phyloP scores from a whole-genome alignment of 2,329 filamentous ascomycete genomes.

The Apiospora arundinis region DNA sequence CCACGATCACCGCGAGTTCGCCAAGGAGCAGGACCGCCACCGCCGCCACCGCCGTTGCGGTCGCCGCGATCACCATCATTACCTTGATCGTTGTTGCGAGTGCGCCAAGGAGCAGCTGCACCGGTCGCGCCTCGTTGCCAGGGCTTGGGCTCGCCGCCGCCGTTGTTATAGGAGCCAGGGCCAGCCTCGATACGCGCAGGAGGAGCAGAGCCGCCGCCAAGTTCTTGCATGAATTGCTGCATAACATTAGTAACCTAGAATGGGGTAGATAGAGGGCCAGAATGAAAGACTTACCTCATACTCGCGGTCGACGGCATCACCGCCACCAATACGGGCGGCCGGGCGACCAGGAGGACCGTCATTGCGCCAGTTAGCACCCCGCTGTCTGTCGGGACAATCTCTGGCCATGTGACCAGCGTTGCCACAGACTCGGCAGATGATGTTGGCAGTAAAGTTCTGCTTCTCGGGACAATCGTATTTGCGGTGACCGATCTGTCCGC shows the following conservation, averaged over 20 bases:
- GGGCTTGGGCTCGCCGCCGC: conserved; percentile 70
- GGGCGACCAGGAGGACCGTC: conserved; percentile 59
- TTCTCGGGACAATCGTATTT: conserved; percentile 99
- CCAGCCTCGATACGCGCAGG: conserved; percentile 88
- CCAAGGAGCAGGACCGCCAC: conserved; percentile 61
- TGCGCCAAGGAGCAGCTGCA: conserved; percentile 81
- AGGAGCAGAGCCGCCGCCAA: conserved; percentile 75
- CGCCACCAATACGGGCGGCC: conserved; percentile 73
- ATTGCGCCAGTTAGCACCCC: conserved; percentile 92
- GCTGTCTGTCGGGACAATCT: conserved; percentile 93
- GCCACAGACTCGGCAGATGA: conserved; percentile 97
- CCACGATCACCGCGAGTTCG: conserved; percentile 48
- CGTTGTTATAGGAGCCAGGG: conserved; percentile 67
- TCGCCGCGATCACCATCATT: conserved; percentile 48
- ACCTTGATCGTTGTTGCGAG: conserved; percentile 59
- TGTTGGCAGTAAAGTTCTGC: conserved; percentile 98
- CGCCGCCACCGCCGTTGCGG: conserved; percentile 48
- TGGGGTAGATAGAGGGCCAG: background rate
- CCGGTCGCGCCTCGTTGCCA: conserved; percentile 90
- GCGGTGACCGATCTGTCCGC: conserved; percentile 96
- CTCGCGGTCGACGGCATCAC: conserved; percentile 89
- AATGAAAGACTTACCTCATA: conserved; percentile 74
- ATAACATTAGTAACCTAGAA: conserved; percentile 46
- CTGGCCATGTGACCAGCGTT: conserved; percentile 98
- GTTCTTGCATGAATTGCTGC: conserved; percentile 96